Base-by-base conservation (phyloP, 2,329 filamentous ascomycete genomes). In the Penicillium sp. region DNA sequence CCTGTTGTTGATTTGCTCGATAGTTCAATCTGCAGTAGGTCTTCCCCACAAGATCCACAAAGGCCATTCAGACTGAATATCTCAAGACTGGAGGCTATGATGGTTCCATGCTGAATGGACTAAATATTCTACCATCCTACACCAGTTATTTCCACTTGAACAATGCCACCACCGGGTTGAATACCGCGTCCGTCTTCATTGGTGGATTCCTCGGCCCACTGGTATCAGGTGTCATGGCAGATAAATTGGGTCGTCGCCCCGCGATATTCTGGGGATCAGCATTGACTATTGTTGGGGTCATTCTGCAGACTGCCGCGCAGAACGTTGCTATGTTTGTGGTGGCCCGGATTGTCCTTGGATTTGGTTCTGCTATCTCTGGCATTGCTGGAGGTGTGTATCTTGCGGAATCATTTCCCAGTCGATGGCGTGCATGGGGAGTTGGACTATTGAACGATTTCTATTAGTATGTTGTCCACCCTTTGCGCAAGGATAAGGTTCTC, bases 81-180 rank as follows among this genome's bases (percentile, higher is more conserved):
- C 10, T 5, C 8, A 25, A 71, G 67, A 70, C 68, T 14, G 50
- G 62, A 11, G 69, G 67, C 10, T 72, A 80, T 52, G 80, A 83
- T 55, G 77, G 78, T 2, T 83, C 80, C 2, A 81, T 85, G 72
- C 74, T 85, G 9, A 85, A 85, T 58, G 82, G 81, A 0, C 75
- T 87, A 25, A 83, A 85, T 57, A 85, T 86, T 57, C 67, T 86
- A 16, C 82, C 83, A 0, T 79, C 78, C 0, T 86, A 85, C 65
- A 79, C 76, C 0, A 75, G 83, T 37, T 86, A 85, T 66, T 86
- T 86, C 70, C 62, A 77, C 4, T 77, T 86, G 8, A 84, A 72
- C n/a, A 67, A 79, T 0, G 78, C 80, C 0, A 84, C 82, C 0
- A 81, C 76, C 0, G 82, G 80, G 3, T 74, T 86, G 16, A 84